Percentiles rank a stretch among this genome's conserved stretches.
phyloP scores from a whole-genome alignment of 1,284 basidiomycete genomes.

The Stygiomarasmius scandens region DNA sequence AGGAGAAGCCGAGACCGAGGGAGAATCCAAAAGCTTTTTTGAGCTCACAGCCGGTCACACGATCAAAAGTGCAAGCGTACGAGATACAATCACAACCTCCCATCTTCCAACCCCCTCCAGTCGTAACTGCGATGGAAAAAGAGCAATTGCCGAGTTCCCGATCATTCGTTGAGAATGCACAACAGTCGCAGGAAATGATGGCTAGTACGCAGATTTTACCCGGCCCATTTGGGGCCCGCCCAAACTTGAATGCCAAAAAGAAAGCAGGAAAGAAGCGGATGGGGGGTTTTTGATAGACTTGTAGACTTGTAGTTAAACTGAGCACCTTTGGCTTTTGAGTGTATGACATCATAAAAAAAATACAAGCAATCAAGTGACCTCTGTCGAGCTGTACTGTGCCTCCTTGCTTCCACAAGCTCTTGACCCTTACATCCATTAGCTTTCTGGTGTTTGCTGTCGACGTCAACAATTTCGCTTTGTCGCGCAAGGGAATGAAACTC shows the following conservation, averaged over 20 bases:
- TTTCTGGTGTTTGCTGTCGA: slow-evolving; percentile 18
- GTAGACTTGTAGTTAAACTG: too few species aligned
- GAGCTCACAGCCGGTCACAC: not conserved
- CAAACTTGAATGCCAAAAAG: slow-evolving; percentile 47
- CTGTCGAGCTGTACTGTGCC: not conserved
- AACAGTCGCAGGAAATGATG: slow-evolving; percentile 53
- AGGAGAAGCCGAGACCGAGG: not conserved
- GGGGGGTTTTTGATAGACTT: slow-evolving; percentile 62
- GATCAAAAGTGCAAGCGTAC: too few species aligned
- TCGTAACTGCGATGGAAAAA: slow-evolving; percentile 19
- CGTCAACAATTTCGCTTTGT: slow-evolving; percentile 27
- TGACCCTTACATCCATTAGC: slow-evolving; percentile 17
- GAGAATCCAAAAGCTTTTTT: not conserved
- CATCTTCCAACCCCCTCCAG: slow-evolving; percentile 17
- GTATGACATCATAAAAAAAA: too few species aligned
- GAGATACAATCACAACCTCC: slow-evolving; percentile 5
- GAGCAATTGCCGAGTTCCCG: slow-evolving; percentile 15
- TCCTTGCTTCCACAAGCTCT: slow-evolving; percentile 19
- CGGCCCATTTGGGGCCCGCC: slow-evolving; percentile 71
- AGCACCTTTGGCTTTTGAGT: too few species aligned
- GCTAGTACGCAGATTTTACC: slow-evolving; percentile 72
- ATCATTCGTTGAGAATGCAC: slow-evolving; percentile 18
- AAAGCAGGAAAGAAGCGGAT: slow-evolving; percentile 68
- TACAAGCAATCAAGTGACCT: slow-evolving; percentile 2
- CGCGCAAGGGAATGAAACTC: slow-evolving; percentile 66